Percentiles rank a stretch among this genome's conserved stretches.
Evolutionary conservation across 352 stramenopile species (phyloP).

Genomic region (Pythium sukuiense): DNA sequence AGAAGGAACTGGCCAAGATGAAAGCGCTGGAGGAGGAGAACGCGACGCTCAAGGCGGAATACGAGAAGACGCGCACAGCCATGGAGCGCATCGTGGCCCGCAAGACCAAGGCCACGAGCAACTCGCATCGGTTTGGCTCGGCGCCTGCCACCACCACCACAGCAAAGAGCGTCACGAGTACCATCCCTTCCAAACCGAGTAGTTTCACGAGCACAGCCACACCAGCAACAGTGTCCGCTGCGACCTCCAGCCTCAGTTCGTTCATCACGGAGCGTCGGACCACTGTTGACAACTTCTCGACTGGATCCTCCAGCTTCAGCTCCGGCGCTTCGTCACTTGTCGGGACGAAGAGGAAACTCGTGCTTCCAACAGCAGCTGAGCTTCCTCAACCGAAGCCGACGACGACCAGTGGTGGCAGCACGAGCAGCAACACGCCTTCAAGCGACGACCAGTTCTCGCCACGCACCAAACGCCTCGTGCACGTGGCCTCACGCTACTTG

Average conservation of each 20-base stretch:
- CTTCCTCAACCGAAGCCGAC: slow-evolving; percentile 9
- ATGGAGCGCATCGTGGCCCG: slow-evolving; percentile 64
- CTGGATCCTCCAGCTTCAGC: background rate
- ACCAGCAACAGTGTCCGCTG: background rate
- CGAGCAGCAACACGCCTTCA: background rate
- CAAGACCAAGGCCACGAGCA: slow-evolving; percentile 24
- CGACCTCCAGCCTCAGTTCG: background rate
- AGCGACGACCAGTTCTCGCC: slow-evolving; percentile 15
- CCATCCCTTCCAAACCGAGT: background rate
- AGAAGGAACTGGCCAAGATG: slow-evolving; percentile 43
- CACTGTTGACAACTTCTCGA: background rate
- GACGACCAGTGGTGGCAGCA: background rate
- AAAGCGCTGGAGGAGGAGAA: slow-evolving; percentile 54
- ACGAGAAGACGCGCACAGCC: slow-evolving; percentile 56
- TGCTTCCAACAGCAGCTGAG: slow-evolving; percentile 11
- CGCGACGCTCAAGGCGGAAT: slow-evolving; percentile 49
- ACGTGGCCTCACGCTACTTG: slow-evolving; percentile 31
- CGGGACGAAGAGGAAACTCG: slow-evolving; percentile 30
- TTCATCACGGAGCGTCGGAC: slow-evolving; percentile 3
- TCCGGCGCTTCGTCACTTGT: background rate
- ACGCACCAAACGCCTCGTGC: slow-evolving; percentile 24
- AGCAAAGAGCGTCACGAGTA: no score
- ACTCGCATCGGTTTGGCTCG: slow-evolving; percentile 9
- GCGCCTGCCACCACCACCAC: background rate
- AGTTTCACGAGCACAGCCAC: background rate